phyloP scores from a whole-genome alignment of 805 yeast genomes.

The Priceomyces fermenticarens region DNA sequence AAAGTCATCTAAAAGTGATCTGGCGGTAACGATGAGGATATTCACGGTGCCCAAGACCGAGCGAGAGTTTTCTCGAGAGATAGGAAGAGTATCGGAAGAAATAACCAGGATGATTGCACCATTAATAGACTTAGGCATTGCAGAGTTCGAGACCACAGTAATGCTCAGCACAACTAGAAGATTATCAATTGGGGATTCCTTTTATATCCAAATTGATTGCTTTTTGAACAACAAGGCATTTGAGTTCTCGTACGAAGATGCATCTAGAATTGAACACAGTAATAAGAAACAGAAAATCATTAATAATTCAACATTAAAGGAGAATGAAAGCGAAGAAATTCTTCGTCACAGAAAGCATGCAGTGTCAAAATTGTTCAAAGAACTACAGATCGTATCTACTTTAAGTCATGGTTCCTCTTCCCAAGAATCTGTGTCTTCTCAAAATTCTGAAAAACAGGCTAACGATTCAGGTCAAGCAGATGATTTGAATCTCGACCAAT shows the following conservation, averaged over 20 bases:
- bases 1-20: constrained; percentile 19
- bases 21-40: constrained; percentile 33
- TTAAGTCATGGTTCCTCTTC: constrained; percentile 13
- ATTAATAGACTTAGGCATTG: constrained; percentile 52
- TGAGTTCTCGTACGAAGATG: constrained; percentile 8
- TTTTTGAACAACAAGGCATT: constrained; percentile 45
- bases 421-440: constrained; percentile 12
- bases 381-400: constrained; percentile 34
- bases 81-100: constrained; percentile 75
- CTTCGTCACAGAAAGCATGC: constrained; percentile 55
- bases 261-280: constrained; percentile 8
- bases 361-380: constrained; percentile 52
- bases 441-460: constrained; percentile 28
- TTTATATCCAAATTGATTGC: constrained; percentile 67
- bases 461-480: constrained; percentile 14
- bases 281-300: constrained; percentile 19
- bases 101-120: constrained; percentile 66
- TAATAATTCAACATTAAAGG: constrained; percentile 28
- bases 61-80: constrained; percentile 45
- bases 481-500: constrained; percentile 64
- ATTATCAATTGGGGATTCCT: constrained; percentile 72
- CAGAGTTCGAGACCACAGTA: constrained; percentile 55
- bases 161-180: constrained; percentile 53
- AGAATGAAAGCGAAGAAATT: constrained; percentile 51
- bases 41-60: constrained; percentile 17